A percentile compares a stretch with the other conserved stretches of the same genome.
These are phyloP conservation scores for Diaporthe amygdali DNA, from an alignment of 2,329 filamentous ascomycete genomes.

Conservation along the genomic window DNA sequence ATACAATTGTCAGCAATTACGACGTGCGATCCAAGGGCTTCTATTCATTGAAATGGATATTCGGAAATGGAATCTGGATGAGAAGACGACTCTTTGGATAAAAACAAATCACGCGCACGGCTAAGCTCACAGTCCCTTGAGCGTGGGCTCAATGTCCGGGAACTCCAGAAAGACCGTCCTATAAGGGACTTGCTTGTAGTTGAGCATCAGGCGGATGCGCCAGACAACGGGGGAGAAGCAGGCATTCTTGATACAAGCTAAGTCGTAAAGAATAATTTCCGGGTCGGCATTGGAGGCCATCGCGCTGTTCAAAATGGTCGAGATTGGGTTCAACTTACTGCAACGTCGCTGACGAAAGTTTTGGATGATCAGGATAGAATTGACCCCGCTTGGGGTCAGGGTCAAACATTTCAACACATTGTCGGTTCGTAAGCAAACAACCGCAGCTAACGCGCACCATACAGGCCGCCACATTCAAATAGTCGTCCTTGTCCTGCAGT, in stretches of 20 bases:
- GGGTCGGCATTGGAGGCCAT: not conserved
- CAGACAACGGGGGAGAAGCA: not conserved
- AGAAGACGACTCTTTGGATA: no score
- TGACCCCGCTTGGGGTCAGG: not conserved
- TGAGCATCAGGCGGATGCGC: not conserved
- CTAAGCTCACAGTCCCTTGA: not conserved
- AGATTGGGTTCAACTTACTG: not conserved
- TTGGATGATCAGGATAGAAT: not conserved
- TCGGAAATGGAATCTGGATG: no score
- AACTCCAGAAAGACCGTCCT: not conserved
- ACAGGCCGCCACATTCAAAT: not conserved
- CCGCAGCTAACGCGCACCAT: not conserved
- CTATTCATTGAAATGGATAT: no score
- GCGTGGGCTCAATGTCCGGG: not conserved
- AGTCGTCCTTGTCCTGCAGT: no score
- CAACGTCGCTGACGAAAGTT: not conserved
- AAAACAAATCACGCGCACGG: not conserved
- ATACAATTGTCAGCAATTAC: not conserved
- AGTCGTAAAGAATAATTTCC: conserved; percentile 16
- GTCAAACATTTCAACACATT: not conserved
- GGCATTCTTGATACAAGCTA: conserved; percentile 14
- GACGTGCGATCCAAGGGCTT: no score
- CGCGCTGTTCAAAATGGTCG: not conserved
- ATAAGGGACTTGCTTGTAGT: not conserved
- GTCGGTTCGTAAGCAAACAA: not conserved